Conservation (phyloP, 495 filamentous ascomycete species). For the Podospora australis region DNA sequence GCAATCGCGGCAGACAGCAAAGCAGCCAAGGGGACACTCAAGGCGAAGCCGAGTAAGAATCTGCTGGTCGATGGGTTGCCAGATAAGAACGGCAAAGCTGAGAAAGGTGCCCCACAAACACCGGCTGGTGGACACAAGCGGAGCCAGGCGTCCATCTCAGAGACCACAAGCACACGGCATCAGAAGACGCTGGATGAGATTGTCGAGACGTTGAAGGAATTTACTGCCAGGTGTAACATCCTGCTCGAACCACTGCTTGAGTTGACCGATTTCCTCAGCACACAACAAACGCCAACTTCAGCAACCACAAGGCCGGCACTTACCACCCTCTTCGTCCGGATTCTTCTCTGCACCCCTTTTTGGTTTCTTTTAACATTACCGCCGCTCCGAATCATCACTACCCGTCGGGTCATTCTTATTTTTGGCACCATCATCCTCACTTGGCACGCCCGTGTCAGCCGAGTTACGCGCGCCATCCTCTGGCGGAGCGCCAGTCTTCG, state of each 20-base stretch:
- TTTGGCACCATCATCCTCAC: conserved; percentile 76
- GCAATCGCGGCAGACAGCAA: conserved; percentile 12
- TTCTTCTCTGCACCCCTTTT: conserved; percentile 76
- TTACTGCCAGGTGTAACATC: conserved; percentile 86
- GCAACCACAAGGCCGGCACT: conserved; percentile 90
- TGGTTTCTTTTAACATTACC: conserved; percentile 81
- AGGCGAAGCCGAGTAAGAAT: conserved; percentile 26
- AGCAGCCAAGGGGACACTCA: conserved; percentile 10
- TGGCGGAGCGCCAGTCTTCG: conserved; percentile 81
- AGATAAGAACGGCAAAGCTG: conserved; percentile 45
- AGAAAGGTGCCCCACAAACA: conserved; percentile 24
- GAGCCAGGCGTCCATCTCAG: conserved; percentile 42
- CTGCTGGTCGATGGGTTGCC: conserved; percentile 29
- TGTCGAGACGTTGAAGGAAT: conserved; percentile 79
- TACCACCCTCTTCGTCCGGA: conserved; percentile 81
- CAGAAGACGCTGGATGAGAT: conserved; percentile 90
- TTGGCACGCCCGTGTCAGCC: conserved; percentile 84
- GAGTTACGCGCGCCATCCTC: conserved; percentile 78
- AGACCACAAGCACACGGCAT: conserved; percentile 59
- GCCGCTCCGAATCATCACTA: conserved; percentile 78
- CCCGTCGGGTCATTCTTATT: conserved; percentile 70
- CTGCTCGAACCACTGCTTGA: conserved; percentile 81
- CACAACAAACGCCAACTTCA: conserved; percentile 81
- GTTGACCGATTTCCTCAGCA: conserved; percentile 89
- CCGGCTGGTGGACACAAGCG: conserved; percentile 44